A percentile compares a stretch with the other conserved stretches of the same genome.
Conservation (phyloP, 768 basidiomycete species). For the Suillus clintonianus region DNA sequence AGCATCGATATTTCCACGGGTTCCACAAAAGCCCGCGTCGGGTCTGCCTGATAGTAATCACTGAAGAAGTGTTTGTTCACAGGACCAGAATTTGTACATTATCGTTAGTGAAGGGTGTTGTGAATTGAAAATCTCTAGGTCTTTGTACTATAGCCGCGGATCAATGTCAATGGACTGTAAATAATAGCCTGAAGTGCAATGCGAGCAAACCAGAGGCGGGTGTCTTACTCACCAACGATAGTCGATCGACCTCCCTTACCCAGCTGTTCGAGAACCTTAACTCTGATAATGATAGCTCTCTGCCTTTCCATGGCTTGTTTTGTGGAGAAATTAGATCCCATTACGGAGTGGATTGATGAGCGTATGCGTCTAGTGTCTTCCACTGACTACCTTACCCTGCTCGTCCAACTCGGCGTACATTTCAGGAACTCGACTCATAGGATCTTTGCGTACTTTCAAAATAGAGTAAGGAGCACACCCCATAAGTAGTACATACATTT, state of each 20-base stretch:
- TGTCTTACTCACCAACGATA: no score
- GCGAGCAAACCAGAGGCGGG: no score
- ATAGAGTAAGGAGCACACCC: neutral
- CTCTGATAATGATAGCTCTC: neutral
- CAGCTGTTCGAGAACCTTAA: neutral
- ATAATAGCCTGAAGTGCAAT: neutral
- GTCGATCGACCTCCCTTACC: no score
- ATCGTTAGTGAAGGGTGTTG: neutral
- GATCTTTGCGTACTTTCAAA: neutral
- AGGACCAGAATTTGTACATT: neutral
- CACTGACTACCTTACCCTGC: no score
- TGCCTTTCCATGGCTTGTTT: neutral
- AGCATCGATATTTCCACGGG: conserved; percentile 29
- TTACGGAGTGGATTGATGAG: no score
- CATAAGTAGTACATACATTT: neutral
- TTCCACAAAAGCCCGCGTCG: conserved; percentile 1
- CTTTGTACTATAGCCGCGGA: neutral
- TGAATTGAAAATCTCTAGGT: neutral
- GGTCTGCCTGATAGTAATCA: neutral
- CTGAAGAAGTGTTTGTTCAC: neutral
- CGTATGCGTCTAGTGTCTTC: no score
- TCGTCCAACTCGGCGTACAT: no score
- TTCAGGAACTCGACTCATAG: neutral
- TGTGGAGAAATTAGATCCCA: neutral
- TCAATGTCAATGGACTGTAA: neutral